A percentile compares a stretch with the other conserved stretches of the same genome.
phyloP scores from a whole-genome alignment of 306 rosid genomes.

The Mimosa bimucronata region DNA sequence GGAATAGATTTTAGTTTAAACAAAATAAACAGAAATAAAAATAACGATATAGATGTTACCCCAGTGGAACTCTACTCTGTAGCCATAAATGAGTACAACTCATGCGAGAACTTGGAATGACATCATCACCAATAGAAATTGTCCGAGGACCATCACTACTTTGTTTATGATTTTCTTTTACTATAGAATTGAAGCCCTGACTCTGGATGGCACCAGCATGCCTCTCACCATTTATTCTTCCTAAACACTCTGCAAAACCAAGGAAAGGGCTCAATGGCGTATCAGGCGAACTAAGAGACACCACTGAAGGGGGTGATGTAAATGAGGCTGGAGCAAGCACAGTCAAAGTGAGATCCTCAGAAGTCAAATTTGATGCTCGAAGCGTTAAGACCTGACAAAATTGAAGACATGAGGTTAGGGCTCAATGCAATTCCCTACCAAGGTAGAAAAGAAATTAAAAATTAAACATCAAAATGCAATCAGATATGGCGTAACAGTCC shows the following conservation, averaged over 20 bases:
- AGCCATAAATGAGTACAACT: constrained; percentile 96
- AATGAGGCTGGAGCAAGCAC: constrained; percentile 96
- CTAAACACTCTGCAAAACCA: constrained; percentile 71
- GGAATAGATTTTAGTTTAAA: neutral
- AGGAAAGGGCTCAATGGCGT: constrained; percentile 83
- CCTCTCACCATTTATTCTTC: constrained; percentile 59
- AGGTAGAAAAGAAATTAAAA: neutral
- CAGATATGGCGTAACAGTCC: neutral
- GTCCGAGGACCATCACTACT: constrained; percentile 52
- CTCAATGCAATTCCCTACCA: constrained; percentile 14
- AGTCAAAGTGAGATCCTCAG: constrained; percentile 86
- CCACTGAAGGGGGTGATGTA: constrained; percentile 78
- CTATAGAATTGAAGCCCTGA: constrained; percentile 54
- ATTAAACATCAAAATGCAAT: neutral
- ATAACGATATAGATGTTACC: constrained; percentile 52
- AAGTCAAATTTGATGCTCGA: constrained; percentile 93
- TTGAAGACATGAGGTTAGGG: constrained; percentile 34
- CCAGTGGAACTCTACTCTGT: constrained; percentile 97
- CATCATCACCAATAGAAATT: constrained; percentile 61
- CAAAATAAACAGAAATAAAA: constrained; percentile 9
- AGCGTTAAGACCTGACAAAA: constrained; percentile 84
- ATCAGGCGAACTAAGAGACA: constrained; percentile 80
- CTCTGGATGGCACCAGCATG: constrained; percentile 42
- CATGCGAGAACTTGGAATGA: constrained; percentile 69
- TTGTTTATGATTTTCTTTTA: constrained; percentile 57